Evolutionary conservation across 2,329 filamentous ascomycete genomes (phyloP).

Genomic region (Stagonosporopsis cucurbitacearum): DNA sequence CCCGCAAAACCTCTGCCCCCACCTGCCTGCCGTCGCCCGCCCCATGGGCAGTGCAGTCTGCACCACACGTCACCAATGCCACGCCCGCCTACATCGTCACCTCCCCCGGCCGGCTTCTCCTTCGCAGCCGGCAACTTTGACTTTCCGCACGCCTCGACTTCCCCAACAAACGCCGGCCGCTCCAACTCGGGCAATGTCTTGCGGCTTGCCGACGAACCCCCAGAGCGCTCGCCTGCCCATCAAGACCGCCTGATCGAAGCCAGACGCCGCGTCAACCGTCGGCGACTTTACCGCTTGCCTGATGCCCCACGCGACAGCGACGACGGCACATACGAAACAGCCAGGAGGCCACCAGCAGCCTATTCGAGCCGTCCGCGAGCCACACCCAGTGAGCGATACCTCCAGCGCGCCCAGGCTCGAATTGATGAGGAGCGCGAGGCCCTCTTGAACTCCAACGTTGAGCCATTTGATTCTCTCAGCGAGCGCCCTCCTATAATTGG

Average conservation of each 20-base stretch:
- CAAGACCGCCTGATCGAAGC: slow-evolving; percentile 16
- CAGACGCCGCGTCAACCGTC: slow-evolving; percentile 19
- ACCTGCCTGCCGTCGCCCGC: not conserved
- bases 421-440: slow-evolving; percentile 34
- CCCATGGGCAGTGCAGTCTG: slow-evolving; percentile 22
- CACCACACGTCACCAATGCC: slow-evolving; percentile 40
- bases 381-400: slow-evolving; percentile 46
- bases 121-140: slow-evolving; percentile 53
- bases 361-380: slow-evolving; percentile 41
- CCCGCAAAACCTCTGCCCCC: not conserved
- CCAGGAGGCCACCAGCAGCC: slow-evolving; percentile 26
- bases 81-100: slow-evolving; percentile 37
- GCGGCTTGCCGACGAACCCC: slow-evolving; percentile 19
- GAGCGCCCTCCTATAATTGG: slow-evolving; percentile 21
- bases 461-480: slow-evolving; percentile 33
- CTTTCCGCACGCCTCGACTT: slow-evolving; percentile 52
- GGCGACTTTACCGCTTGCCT: slow-evolving; percentile 29
- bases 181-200: slow-evolving; percentile 15
- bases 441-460: slow-evolving; percentile 30
- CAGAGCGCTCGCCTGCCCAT: slow-evolving; percentile 16
- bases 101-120: slow-evolving; percentile 36
- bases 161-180: slow-evolving; percentile 23
- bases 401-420: slow-evolving; percentile 42
- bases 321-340: slow-evolving; percentile 14
- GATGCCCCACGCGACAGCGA: slow-evolving; percentile 32